Percentiles rank a stretch among this genome's conserved stretches.
Evolutionary conservation across 371 early-diverging fungal genomes (phyloP).

Genomic region (Quaeritorhiza haematococci): DNA sequence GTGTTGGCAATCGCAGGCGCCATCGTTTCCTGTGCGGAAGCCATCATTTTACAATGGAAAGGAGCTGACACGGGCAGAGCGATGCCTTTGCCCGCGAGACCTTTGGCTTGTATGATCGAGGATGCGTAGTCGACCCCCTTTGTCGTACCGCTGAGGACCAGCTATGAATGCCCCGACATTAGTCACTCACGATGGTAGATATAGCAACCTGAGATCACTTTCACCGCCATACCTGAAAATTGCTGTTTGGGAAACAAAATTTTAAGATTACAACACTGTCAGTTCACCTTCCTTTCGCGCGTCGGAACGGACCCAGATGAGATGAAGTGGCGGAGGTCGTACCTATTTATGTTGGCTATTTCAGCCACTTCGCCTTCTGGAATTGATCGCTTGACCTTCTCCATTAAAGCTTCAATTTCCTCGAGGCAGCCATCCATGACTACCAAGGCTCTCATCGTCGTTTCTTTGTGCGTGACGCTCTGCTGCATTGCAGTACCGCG

Average conservation of each 20-base stretch:
- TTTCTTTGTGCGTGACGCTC: conserved; percentile 64
- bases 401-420: conserved; percentile 64
- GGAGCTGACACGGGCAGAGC: conserved; percentile 93
- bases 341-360: conserved; percentile 82
- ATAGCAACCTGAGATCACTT: no score
- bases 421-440: conserved; percentile 67
- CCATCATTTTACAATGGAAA: conserved; percentile 89
- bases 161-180: conserved; percentile 71
- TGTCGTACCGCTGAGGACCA: conserved; percentile 86
- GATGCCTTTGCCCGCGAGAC: conserved; percentile 79
- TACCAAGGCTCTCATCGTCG: conserved; percentile 86
- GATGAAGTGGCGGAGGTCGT: no score
- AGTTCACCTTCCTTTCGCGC: no score
- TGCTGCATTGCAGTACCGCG: conserved; percentile 85
- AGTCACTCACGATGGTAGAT: no score
- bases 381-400: conserved; percentile 47
- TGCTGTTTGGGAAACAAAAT: no score
- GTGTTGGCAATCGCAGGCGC: conserved; percentile 59
- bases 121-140: conserved; percentile 83
- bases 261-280: no score
- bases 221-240: no score
- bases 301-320: no score
- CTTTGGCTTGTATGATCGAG: conserved; percentile 65
- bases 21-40: conserved; percentile 76
- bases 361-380: conserved; percentile 67